Evolutionary conservation across 768 basidiomycete species (phyloP).

Genomic region (Obba rivulosa): DNA sequence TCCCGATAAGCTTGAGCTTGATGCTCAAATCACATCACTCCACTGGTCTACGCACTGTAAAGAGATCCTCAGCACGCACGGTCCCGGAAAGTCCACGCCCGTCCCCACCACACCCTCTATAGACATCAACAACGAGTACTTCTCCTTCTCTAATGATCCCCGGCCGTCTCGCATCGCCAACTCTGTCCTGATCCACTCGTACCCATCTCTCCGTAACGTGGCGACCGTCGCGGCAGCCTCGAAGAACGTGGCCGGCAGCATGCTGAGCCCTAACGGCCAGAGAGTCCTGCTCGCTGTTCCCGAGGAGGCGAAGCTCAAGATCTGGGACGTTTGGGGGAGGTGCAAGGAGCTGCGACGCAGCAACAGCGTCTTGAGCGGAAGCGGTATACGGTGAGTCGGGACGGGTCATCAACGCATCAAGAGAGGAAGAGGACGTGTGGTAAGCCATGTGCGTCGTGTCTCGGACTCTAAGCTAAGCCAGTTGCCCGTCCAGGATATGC

Average conservation of each 20-base stretch:
- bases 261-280: slow-evolving; percentile 48
- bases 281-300: slow-evolving; percentile 55
- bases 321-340: slow-evolving; percentile 55
- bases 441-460: too few relatives aligned
- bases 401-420: too few relatives aligned
- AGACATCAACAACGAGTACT: too few relatives aligned
- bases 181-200: slow-evolving; percentile 46
- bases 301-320: slow-evolving; percentile 60
- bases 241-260: slow-evolving; percentile 49
- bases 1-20: slow-evolving; percentile 42
- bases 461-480: too few relatives aligned
- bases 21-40: slow-evolving; percentile 62
- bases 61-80: slow-evolving; percentile 83
- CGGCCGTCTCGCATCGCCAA: slow-evolving; percentile 19
- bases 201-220: slow-evolving; percentile 57
- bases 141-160: slow-evolving; percentile 6
- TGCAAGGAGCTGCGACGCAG: slow-evolving; percentile 17
- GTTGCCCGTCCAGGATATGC: too few relatives aligned
- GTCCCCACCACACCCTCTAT: slow-evolving; percentile 7
- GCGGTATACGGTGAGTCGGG: neutral
- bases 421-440: too few relatives aligned
- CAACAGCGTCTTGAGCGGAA: neutral
- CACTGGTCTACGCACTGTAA: slow-evolving; percentile 78
- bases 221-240: slow-evolving; percentile 41
- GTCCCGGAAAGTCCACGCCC: slow-evolving; percentile 34